Evolutionary conservation across 1,139 yeast genomes (phyloP).

Genomic region (Taphrina confusa): DNA sequence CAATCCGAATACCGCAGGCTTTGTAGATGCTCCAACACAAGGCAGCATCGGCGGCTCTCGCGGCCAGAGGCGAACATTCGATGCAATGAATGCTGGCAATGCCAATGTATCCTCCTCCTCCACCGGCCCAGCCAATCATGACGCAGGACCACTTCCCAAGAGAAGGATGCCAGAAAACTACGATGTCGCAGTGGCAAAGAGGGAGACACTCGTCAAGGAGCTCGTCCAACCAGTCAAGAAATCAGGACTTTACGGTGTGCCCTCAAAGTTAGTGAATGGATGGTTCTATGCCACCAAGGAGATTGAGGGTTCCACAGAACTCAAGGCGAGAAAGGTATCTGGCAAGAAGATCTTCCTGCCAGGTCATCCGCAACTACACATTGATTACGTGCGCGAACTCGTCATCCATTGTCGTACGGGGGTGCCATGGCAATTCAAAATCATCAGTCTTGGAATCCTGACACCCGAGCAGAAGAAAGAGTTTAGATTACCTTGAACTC

Average conservation of each 20-base stretch:
- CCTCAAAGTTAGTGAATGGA: conserved; percentile 2
- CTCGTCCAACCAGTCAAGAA: not conserved
- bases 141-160: not conserved
- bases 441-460: not conserved
- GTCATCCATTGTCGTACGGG: conserved; percentile 6
- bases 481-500: not conserved
- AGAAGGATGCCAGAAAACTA: not conserved
- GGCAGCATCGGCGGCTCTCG: too few species aligned
- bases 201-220: not conserved
- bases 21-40: too few species aligned
- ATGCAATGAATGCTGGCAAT: not conserved
- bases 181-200: not conserved
- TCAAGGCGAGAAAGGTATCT: not conserved
- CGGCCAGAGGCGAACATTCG: too few species aligned
- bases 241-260: not conserved
- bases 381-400: not conserved
- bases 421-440: conserved; percentile 1
- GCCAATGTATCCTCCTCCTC: not conserved
- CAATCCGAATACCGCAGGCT: too few species aligned
- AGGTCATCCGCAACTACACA: not conserved
- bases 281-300: not conserved
- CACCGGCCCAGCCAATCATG: not conserved
- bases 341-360: conserved; percentile 1
- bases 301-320: not conserved
- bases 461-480: not conserved